A percentile compares a stretch with the other conserved stretches of the same genome.
These are phyloP conservation scores for Chalciporus chontae DNA, from an alignment of 768 basidiomycete genomes.

Conservation along the genomic window DNA sequence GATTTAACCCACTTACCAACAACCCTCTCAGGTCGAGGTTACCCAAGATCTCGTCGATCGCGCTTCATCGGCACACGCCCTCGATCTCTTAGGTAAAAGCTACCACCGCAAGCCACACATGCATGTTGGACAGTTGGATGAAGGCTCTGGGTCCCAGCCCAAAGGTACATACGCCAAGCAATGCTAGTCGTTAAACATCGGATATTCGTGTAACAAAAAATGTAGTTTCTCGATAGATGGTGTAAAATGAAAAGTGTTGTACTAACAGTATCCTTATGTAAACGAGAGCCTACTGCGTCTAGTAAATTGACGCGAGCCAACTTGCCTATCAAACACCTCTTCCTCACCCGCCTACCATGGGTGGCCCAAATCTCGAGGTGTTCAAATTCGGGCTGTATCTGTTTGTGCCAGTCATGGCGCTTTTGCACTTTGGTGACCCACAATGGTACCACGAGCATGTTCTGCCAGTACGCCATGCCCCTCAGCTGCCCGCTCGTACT, in stretches of 20 bases:
- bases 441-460: slow-evolving; percentile 81
- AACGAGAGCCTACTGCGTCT: too few species aligned
- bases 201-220: background rate
- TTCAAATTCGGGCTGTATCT: slow-evolving; percentile 90
- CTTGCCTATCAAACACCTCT: too few species aligned
- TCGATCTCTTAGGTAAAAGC: slow-evolving; percentile 40
- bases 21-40: slow-evolving; percentile 48
- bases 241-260: too few species aligned
- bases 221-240: background rate
- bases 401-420: slow-evolving; percentile 75
- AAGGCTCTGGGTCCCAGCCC: slow-evolving; percentile 42
- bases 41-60: slow-evolving; percentile 53
- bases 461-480: slow-evolving; percentile 53
- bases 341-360: slow-evolving; percentile 51
- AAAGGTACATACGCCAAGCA: slow-evolving; percentile 68
- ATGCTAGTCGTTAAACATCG: slow-evolving; percentile 40
- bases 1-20: slow-evolving; percentile 1
- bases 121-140: slow-evolving; percentile 41
- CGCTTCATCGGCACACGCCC: slow-evolving; percentile 47
- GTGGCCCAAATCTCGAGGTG: slow-evolving; percentile 78
- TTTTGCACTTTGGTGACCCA: slow-evolving; percentile 85
- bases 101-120: slow-evolving; percentile 26
- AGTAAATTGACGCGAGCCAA: too few species aligned
- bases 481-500: background rate
- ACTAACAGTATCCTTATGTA: too few species aligned